Evolutionary conservation across 2,329 filamentous ascomycete genomes (phyloP).

Genomic region (Falciphora oryzae): DNA sequence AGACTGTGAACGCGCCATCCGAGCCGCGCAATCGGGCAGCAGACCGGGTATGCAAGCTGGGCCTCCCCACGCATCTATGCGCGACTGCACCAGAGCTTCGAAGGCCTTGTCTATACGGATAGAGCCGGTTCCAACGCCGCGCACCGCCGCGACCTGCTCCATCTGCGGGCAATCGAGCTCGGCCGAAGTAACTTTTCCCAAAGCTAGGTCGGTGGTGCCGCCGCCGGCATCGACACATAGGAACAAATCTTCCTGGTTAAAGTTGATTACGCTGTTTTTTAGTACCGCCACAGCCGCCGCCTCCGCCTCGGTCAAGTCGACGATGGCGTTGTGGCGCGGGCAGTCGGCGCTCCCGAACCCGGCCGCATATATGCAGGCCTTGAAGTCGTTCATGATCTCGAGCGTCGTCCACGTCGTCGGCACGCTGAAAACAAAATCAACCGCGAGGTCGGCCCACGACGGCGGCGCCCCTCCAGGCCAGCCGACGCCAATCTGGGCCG

Average conservation of each 20-base stretch:
- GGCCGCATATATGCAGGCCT: slow-evolving; percentile 36
- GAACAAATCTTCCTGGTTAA: slow-evolving; percentile 33
- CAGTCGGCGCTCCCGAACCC: slow-evolving; percentile 35
- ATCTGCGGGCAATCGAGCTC: slow-evolving; percentile 9
- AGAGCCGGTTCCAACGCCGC: slow-evolving; percentile 39
- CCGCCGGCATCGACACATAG: slow-evolving; percentile 40
- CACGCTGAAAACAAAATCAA: slow-evolving; percentile 51
- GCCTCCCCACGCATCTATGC: slow-evolving; percentile 12
- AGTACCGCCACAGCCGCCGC: slow-evolving; percentile 41
- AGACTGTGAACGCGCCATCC: too few relatives aligned
- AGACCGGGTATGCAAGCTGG: too few relatives aligned
- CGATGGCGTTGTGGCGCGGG: slow-evolving; percentile 29
- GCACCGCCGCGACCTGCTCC: slow-evolving; percentile 30
- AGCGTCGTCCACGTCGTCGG: slow-evolving; percentile 50
- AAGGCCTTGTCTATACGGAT: slow-evolving; percentile 40
- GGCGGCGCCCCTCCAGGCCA: slow-evolving; percentile 15
- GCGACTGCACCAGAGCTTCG: slow-evolving; percentile 29
- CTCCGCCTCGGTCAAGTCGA: slow-evolving; percentile 43
- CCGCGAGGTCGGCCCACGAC: slow-evolving; percentile 37
- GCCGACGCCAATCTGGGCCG: slow-evolving; percentile 31
- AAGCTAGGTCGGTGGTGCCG: slow-evolving; percentile 39
- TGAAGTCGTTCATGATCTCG: slow-evolving; percentile 45
- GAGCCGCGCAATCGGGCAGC: too few relatives aligned
- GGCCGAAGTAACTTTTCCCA: slow-evolving; percentile 18
- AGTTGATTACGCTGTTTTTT: slow-evolving; percentile 33